Base-by-base conservation (phyloP, 768 basidiomycete genomes). In the Phaeolepiota aurea region DNA sequence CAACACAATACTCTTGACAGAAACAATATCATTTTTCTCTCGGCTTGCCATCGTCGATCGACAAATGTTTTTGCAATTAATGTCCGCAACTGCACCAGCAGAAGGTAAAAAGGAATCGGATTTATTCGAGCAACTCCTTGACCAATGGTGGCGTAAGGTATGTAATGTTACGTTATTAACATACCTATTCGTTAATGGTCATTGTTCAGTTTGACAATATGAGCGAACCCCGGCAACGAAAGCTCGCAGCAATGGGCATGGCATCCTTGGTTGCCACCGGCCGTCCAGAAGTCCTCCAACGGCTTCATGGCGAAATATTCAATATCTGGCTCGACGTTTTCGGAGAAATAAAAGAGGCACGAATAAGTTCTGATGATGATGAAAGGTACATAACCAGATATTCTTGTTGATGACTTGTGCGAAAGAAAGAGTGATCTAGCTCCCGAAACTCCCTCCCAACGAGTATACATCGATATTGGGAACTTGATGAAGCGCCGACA, bases 261-360 rank as follows among this genome's bases (percentile, higher is more conserved):
- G 86, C 87, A 2, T 66, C 73, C 32, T 71, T 93, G 2, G 78
- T 87, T 23, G 76, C 86, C 0, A 88, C 87, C 0, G 87, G 77
- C 10, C 74, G 77, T 15, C 70, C 71, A 0, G 82, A 87, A 50
- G 79, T 90, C 9, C 73, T 94, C 7, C 66, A 73, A 20, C 73
- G 85, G 14, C 61, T 94, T 18, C 70, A 77, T 11, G 72, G 69
- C 2, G 90, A 92, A 49, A 76, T 89, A 18, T 86, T 87, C 58
- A 85, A 87, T 51, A 61, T 91, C 20, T 94, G 90, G 90, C 63
- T 84, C 28, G 90, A 92, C 46, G 90, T 92, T 3, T 79, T 93
- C 40, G 84, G 82, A 11, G 89, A 92, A 55, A 69, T 92, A 38
- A 84, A 80, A 52, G 91, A 93, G 58, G 77, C 77, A 5, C 63